Percentiles rank a stretch among this genome's conserved stretches.
Conservation (phyloP, 441 rosid species). For the Pelargonium fulgidum region DNA sequence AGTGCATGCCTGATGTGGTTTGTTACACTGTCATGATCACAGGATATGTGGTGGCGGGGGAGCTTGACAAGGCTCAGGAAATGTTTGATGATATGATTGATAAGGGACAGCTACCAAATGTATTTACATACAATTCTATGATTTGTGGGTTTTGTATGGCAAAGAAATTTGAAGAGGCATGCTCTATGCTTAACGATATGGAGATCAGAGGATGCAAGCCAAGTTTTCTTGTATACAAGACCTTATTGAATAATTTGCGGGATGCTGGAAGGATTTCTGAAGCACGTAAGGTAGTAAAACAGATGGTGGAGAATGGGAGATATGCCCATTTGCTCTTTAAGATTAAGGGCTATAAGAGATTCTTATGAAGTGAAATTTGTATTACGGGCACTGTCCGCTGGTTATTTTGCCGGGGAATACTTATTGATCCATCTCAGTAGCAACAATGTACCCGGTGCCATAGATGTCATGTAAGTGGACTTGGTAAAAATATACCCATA, state of each 20-base stretch:
- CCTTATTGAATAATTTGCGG: conserved; percentile 62
- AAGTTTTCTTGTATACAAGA: conserved; percentile 73
- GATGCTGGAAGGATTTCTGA: conserved; percentile 72
- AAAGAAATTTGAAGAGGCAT: conserved; percentile 62
- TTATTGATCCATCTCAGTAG: not conserved
- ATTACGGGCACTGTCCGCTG: not conserved
- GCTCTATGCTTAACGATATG: conserved; percentile 70
- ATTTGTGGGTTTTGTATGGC: conserved; percentile 83
- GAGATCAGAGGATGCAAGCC: conserved; percentile 82
- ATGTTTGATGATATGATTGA: conserved; percentile 62
- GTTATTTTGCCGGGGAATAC: not conserved
- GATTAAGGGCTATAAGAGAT: conserved; percentile 41
- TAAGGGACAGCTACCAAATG: conserved; percentile 76
- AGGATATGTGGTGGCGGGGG: conserved; percentile 55
- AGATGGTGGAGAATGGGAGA: conserved; percentile 66
- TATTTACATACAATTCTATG: conserved; percentile 74
- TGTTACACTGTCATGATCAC: conserved; percentile 86
- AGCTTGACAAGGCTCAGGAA: conserved; percentile 63
- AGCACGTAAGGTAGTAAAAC: conserved; percentile 57
- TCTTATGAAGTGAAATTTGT: conserved; percentile 23
- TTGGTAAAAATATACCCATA: not conserved
- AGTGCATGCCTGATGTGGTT: conserved; percentile 69
- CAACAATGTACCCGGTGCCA: not conserved
- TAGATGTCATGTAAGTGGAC: not conserved
- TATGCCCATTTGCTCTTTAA: conserved; percentile 51